Base-by-base conservation (phyloP, 1,284 basidiomycete species). In the Papiliotrema flavescens region DNA sequence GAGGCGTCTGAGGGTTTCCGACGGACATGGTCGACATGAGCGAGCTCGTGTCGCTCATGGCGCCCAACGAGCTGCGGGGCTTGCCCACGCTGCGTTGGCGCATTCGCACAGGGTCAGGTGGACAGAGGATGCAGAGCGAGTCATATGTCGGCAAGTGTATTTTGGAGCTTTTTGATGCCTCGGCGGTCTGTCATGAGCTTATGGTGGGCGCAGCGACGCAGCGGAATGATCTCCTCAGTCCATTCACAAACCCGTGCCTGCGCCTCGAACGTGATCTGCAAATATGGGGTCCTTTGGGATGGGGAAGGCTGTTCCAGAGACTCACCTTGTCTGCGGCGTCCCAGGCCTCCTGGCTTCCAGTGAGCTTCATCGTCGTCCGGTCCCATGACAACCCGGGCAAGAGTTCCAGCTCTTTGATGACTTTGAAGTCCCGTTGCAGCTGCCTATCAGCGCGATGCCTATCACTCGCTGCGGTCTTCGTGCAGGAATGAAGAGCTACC, bases 351-450 rank as follows among this genome's bases (percentile, higher is more conserved):
- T 60, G 47, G 3, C 56, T 44, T 2, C 66, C 71, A 2, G 36
- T 43, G 14, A 74, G 54, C n/a, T 65, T 57, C 41, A 65, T 53
- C 6, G 60, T 59, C 3, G 44, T 44, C 9, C 56, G 47, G 49
- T 72, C 66, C 64, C 65, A 74, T 1, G 39, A 53, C 43, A 74
- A 67, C 2, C 66, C 69, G 5, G 62, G 62, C 28, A 64, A 46
- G 20, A 44, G 42, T 47, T 68, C 63, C 49, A 69, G 60, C 24
- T 71, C 66, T 24, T 67, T 70, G 9, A 63, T 68, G 47, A 65
- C 63, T 53, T 66, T 69, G 61, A 60, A 74, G 48, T 74, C 70
- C 26, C 71, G 55, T 55, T 74, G 71, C 24, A 74, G 53, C 53
- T 69, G 55, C 20, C 17, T 15, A 47, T 41, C 47, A 47, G 42